Conservation (phyloP, 805 yeast species). For the Wickerhamiella australiensis region DNA sequence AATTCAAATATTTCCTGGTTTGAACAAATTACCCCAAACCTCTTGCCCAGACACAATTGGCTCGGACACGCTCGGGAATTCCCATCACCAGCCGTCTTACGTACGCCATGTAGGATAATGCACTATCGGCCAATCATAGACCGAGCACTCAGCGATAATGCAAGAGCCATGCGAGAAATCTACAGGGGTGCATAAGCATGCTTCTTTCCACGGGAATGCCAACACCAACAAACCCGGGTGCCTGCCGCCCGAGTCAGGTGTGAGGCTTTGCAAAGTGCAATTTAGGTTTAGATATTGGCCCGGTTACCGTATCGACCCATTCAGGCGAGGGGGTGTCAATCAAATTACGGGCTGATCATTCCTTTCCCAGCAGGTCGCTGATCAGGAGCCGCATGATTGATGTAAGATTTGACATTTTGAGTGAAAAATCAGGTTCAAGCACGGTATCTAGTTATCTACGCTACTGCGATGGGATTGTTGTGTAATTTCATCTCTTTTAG, state of each 20-base stretch:
- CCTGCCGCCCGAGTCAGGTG: not conserved
- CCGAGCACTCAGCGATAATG: not conserved
- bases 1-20: too few species aligned
- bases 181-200: not conserved
- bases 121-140: not conserved
- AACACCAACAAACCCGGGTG: not conserved
- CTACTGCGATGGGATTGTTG: not conserved
- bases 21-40: not conserved
- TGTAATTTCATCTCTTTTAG: too few species aligned
- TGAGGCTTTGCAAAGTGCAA: too few species aligned
- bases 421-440: too few species aligned
- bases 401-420: too few species aligned
- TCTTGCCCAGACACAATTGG: not conserved
- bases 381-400: not conserved
- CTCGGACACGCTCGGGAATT: not conserved
- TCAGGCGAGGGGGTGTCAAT: too few species aligned
- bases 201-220: constrained; percentile 1
- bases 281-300: too few species aligned
- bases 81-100: not conserved
- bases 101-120: not conserved
- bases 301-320: too few species aligned
- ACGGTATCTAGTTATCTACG: too few species aligned
- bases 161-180: not conserved
- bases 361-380: too few species aligned
- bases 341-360: too few species aligned